Evolutionary conservation across 1,284 basidiomycete genomes (phyloP).

Genomic region (Leccinum solheimii): DNA sequence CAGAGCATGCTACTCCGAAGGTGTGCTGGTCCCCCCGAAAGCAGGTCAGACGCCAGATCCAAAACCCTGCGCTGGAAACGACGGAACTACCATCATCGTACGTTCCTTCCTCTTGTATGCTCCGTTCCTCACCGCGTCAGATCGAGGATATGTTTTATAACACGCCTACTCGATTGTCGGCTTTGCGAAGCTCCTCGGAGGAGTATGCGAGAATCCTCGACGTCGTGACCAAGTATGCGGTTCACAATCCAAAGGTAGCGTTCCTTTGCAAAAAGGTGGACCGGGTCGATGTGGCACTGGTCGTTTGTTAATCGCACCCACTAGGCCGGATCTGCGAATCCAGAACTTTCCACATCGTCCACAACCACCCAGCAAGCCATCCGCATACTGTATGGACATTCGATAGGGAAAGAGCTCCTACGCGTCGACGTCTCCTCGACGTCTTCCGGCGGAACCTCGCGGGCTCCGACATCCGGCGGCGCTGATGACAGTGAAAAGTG

Average conservation of each 20-base stretch:
- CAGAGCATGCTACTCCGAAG: constrained; percentile 82
- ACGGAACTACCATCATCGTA: constrained; percentile 90
- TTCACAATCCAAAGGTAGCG: constrained; percentile 87
- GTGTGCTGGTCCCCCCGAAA: constrained; percentile 67
- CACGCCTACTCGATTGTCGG: constrained; percentile 84
- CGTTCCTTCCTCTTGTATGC: constrained; percentile 24
- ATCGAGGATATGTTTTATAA: constrained; percentile 98
- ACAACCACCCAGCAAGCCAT: constrained; percentile 74
- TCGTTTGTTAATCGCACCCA: constrained; percentile 1
- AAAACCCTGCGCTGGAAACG: constrained; percentile 89
- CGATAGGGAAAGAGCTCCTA: constrained; percentile 81
- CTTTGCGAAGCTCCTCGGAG: constrained; percentile 84
- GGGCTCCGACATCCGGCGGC: constrained; percentile 23
- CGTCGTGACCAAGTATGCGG: constrained; percentile 92
- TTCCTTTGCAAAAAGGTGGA: constrained; percentile 90
- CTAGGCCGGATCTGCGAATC: constrained; percentile 68
- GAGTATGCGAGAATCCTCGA: constrained; percentile 93
- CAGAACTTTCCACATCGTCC: constrained; percentile 84
- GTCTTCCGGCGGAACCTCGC: constrained; percentile 9
- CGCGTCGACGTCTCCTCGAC: constrained; percentile 47
- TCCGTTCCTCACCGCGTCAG: constrained; percentile 39
- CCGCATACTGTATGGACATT: constrained; percentile 78
- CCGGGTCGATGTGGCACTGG: neutral
- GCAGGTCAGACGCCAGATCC: constrained; percentile 72
- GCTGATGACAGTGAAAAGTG: constrained; percentile 50